Base-by-base conservation (phyloP, 805 yeast species). In the Pichia gijzeniarum region DNA sequence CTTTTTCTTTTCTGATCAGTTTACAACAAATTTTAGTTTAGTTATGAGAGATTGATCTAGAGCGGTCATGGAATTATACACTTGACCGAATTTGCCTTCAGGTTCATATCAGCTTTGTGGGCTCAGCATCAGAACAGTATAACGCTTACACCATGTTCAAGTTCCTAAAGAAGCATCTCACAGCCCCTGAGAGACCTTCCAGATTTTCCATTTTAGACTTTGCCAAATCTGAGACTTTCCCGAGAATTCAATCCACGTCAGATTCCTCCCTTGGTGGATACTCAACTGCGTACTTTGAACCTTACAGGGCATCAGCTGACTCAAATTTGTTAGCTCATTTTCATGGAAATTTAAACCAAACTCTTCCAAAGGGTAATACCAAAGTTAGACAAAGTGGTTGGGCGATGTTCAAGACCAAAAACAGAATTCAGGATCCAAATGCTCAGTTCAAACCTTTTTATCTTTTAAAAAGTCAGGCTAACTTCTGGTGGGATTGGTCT, bases 401-500 rank as follows among this genome's bases (percentile, higher is more conserved):
- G 68, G 86, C 95, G 32, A 85, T 87, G 95, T 85, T 84, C 64
- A 73, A 95, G 50, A 86, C 95, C 0, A 74, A 69, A 53, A 86
- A 85, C 57, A 77, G 76, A 60, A 70, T 71, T 51, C 73, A 56
- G 35, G 54, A 59, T 42, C 56, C 55, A 30, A 53, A 50, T 32
- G 61, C 60, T n/a, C 76, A 79, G 55, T 73, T 70, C 47, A 68
- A 66, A 47, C 67, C 64, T 7, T 62, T 71, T 49, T 64, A 73
- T 48, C 47, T 64, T 16, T 58, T 62, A 6, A 64, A 65, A 35
- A 52, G 57, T 30, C 63, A 63, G 46, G 62, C 67, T 6, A 64
- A 68, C 30, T 64, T 67, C 60, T 70, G 77, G 66, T 81, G 88
- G 88, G 88, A 86, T 60, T 81, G 88, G 80, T 72, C 79, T 16